phyloP scores from a whole-genome alignment of 768 basidiomycete genomes.

The Lactifluus subvellereus region DNA sequence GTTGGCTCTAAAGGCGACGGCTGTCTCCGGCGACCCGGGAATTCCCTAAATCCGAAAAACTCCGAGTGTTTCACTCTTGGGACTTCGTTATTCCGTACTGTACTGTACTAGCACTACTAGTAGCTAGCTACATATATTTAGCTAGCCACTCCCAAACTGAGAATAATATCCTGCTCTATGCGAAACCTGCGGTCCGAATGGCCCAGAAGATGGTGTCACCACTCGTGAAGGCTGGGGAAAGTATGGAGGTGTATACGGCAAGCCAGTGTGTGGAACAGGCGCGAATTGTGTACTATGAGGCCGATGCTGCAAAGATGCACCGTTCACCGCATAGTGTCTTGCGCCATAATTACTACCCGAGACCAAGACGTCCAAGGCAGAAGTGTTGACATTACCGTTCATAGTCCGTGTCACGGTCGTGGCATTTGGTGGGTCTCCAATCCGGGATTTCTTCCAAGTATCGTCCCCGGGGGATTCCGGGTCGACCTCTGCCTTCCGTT shows the following conservation, averaged over 20 bases:
- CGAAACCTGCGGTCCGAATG: slow-evolving; percentile 18
- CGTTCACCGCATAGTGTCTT: slow-evolving; percentile 22
- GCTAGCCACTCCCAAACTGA: slow-evolving; percentile 18
- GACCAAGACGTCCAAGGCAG: slow-evolving; percentile 10
- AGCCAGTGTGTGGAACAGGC: slow-evolving; percentile 2
- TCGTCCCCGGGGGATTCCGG: slow-evolving; percentile 52
- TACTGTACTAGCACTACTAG: background rate
- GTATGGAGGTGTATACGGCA: slow-evolving; percentile 16
- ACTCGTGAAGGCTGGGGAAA: slow-evolving; percentile 9
- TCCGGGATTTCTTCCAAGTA: slow-evolving; percentile 66
- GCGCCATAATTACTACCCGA: slow-evolving; percentile 19
- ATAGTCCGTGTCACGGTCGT: slow-evolving; percentile 16
- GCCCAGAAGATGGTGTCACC: slow-evolving; percentile 1
- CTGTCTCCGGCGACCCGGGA: slow-evolving; percentile 28
- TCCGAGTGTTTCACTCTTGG: background rate
- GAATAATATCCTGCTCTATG: slow-evolving; percentile 20
- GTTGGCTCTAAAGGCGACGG: slow-evolving; percentile 34
- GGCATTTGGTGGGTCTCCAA: slow-evolving; percentile 27
- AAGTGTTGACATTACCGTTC: slow-evolving; percentile 22
- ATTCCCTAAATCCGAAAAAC: slow-evolving; percentile 30
- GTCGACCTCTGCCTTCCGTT: slow-evolving; percentile 53
- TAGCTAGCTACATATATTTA: background rate
- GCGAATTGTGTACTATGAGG: slow-evolving; percentile 10
- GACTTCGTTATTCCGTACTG: background rate
- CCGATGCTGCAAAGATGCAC: slow-evolving; percentile 13